Evolutionary conservation across 2,329 filamentous ascomycete genomes (phyloP).

Genomic region (Fusarium guadeloupense): DNA sequence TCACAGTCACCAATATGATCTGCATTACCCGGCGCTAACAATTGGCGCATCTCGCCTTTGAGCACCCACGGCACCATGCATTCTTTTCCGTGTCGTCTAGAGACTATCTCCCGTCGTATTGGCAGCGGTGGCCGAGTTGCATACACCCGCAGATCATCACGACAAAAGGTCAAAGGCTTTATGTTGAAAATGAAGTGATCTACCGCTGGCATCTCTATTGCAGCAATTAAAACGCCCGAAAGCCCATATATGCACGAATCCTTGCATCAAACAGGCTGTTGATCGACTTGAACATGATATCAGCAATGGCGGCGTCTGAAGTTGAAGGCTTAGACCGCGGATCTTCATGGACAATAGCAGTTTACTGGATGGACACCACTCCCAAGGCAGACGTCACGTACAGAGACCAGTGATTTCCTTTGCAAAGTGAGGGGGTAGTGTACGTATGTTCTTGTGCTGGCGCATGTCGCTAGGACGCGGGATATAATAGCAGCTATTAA

Average conservation of each 20-base stretch:
- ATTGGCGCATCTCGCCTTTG: background rate
- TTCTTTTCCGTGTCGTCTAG: background rate
- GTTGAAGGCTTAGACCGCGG: background rate
- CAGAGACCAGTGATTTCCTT: background rate
- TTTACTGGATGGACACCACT: background rate
- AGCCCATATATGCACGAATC: background rate
- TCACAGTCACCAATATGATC: slow-evolving; percentile 8
- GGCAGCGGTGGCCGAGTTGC: slow-evolving; percentile 12
- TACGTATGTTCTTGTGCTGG: background rate
- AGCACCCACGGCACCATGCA: background rate
- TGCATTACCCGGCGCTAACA: slow-evolving; percentile 4
- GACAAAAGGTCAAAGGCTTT: background rate
- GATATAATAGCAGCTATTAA: background rate
- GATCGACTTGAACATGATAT: background rate
- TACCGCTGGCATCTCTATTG: background rate
- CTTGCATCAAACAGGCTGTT: background rate
- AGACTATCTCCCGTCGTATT: background rate
- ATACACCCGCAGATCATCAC: background rate
- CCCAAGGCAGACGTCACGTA: too few relatives aligned
- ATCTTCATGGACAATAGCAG: background rate
- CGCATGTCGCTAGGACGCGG: background rate
- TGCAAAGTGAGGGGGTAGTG: background rate
- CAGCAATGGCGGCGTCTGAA: background rate
- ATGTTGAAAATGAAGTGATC: background rate
- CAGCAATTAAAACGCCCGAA: background rate